These are phyloP conservation scores for Symbiodinium pilosum DNA, from an alignment of 73 alveolate genomes.

Conservation along the genomic window DNA sequence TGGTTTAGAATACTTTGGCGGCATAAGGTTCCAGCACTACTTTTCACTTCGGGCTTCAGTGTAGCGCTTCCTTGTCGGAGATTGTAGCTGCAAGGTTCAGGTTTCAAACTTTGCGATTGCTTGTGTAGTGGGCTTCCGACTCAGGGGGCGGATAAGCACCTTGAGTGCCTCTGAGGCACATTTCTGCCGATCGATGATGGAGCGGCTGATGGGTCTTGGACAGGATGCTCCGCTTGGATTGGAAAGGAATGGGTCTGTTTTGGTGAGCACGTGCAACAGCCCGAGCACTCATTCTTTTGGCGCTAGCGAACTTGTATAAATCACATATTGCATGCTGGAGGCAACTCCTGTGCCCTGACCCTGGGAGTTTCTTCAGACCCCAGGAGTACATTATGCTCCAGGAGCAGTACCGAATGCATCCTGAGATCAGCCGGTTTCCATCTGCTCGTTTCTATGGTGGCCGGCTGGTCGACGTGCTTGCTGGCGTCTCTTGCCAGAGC, in stretches of 20 bases:
- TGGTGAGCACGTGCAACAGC: not conserved
- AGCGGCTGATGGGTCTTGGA: constrained; percentile 64
- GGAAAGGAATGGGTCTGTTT: not conserved
- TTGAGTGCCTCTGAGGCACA: not conserved
- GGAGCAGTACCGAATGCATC: constrained; percentile 90
- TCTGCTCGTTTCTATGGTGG: constrained; percentile 84
- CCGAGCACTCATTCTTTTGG: too few relatives aligned
- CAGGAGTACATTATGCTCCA: constrained; percentile 93
- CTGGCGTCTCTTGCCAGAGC: not conserved
- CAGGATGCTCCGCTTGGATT: constrained; percentile 40
- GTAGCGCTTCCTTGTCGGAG: not conserved
- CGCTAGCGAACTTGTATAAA: too few relatives aligned
- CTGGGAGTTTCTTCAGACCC: too few relatives aligned
- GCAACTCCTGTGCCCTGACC: too few relatives aligned
- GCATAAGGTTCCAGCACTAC: too few relatives aligned
- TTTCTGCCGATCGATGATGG: constrained; percentile 86
- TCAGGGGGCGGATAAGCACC: not conserved
- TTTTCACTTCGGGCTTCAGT: too few relatives aligned
- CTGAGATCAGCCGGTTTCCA: constrained; percentile 88
- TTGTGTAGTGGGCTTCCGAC: not conserved
- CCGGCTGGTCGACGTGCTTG: constrained; percentile 25
- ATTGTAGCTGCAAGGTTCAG: not conserved
- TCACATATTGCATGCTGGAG: too few relatives aligned
- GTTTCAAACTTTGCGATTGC: too few relatives aligned
- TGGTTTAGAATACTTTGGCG: not conserved